Base-by-base conservation (phyloP, 805 yeast genomes). In the Candida coleopterorum region DNA sequence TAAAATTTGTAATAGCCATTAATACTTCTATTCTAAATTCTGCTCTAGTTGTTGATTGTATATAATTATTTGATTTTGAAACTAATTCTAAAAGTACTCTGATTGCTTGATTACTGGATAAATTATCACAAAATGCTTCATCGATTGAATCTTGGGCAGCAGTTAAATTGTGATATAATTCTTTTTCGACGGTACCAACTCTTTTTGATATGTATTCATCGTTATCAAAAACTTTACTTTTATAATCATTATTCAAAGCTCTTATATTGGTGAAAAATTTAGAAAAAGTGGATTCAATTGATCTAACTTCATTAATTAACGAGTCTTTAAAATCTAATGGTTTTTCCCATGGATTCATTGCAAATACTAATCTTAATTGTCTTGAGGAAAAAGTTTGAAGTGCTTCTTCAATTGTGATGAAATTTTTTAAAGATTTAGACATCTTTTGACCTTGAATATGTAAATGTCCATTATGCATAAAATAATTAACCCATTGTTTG, bases 361-460 rank as follows among this genome's bases (percentile, higher is more conserved):
- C 94, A 68, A 93, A 93, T 8, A 89, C 89, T 48, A 93, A 71
- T 46, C 99, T 77, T 50, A 93, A 71, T 59, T 93, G 97, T 49
- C 97, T 77, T 1, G 93, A 61, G 2, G 84, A 59, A 52, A 77
- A 86, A 45, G 60, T 75, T 38, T 70, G 62, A 44, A 93, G 71
- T 2, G 97, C 97, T 55, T 90, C 95, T 45, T 83, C 85, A 48
- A 93, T 87, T 9, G 97, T 88, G 54, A 93, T 90, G 58, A 93
- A 93, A 64, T 93, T 93, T 61, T 93, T 93, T 54, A 93, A 71
- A 29, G 94, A 82, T 64, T 93, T 93, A 32, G 95, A 83, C 99
- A 93, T 93, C 56, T 93, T 93, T 64, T 88, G 97, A 15, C 99
- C 99, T 61, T 93, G 97, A 48, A 93, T 93, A 58, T 93, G 98